Conservation (phyloP, 108 stramenopile species). For the Asterionellopsis glacialis region DNA sequence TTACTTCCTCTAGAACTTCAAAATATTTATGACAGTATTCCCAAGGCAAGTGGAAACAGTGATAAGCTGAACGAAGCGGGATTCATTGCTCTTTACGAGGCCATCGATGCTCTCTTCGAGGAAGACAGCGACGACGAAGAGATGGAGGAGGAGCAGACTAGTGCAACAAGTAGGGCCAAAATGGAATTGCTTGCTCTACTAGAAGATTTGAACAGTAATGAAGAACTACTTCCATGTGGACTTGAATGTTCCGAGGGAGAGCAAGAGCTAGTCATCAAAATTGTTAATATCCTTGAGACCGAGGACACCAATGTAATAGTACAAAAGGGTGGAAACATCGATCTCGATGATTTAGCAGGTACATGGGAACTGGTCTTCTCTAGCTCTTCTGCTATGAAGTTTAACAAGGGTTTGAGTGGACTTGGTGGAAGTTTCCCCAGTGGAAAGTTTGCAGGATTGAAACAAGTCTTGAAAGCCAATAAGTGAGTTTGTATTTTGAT, state of each 20-base stretch:
- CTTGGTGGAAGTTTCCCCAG: constrained; percentile 74
- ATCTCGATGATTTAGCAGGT: constrained; percentile 50
- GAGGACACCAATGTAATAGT: constrained; percentile 43
- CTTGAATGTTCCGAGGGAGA: constrained; percentile 61
- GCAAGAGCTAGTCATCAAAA: constrained; percentile 52
- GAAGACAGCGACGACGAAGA: constrained; percentile 39
- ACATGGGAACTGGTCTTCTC: constrained; percentile 75
- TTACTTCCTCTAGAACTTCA: constrained; percentile 56
- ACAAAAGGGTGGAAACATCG: constrained; percentile 27
- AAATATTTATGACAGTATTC: constrained; percentile 33
- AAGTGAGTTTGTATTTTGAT: constrained; percentile 19
- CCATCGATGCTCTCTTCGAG: constrained; percentile 77
- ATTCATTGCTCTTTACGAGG: constrained; percentile 50
- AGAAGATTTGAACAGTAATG: constrained; percentile 35
- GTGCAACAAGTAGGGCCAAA: constrained; percentile 10
- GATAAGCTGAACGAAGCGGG: constrained; percentile 42
- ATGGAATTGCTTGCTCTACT: constrained; percentile 22
- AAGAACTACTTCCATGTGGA: constrained; percentile 60
- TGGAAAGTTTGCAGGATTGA: constrained; percentile 66
- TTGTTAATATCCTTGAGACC: constrained; percentile 48
- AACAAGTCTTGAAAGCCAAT: constrained; percentile 44
- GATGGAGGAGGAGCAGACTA: neutral
- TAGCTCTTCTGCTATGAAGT: constrained; percentile 79
- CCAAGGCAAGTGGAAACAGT: constrained; percentile 37
- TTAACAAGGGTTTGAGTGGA: constrained; percentile 78